phyloP scores from a whole-genome alignment of 75 land plant genomes.

The Isoetes taiwanensis region DNA sequence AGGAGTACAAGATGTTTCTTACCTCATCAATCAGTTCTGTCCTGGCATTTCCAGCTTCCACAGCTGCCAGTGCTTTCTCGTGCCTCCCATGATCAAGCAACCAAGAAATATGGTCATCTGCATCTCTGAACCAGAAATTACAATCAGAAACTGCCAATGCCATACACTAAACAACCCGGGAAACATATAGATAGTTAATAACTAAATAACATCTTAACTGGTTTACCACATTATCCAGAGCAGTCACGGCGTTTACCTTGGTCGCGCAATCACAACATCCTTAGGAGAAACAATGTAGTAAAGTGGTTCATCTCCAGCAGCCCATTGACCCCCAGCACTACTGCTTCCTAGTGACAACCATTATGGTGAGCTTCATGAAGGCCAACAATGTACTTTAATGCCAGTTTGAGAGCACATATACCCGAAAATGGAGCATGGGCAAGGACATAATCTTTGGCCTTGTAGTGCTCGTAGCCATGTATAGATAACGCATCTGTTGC shows the following conservation, averaged over 20 bases:
- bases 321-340: conserved; percentile 89
- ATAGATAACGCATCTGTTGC: conserved; percentile 90
- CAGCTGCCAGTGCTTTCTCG: conserved; percentile 89
- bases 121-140: conserved; percentile 73
- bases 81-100: conserved; percentile 82
- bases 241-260: no score
- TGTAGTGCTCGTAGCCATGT: conserved; percentile 91
- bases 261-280: conserved; percentile 88
- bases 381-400: neutral
- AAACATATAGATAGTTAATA: no score
- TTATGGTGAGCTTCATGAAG: neutral
- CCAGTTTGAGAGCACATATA: neutral
- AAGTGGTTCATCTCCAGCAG: conserved; percentile 86
- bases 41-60: conserved; percentile 78
- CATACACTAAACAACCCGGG: no score
- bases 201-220: no score
- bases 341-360: conserved; percentile 50
- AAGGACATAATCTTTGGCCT: conserved; percentile 89
- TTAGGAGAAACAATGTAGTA: conserved; percentile 94
- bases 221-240: conserved; percentile 14
- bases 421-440: conserved; percentile 87
- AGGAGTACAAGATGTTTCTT: neutral
- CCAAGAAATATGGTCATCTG: conserved; percentile 94
- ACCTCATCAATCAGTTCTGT: conserved; percentile 92
- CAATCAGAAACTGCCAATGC: no score